phyloP scores from a whole-genome alignment of 495 filamentous ascomycete genomes.

The Hamigera avellanea region DNA sequence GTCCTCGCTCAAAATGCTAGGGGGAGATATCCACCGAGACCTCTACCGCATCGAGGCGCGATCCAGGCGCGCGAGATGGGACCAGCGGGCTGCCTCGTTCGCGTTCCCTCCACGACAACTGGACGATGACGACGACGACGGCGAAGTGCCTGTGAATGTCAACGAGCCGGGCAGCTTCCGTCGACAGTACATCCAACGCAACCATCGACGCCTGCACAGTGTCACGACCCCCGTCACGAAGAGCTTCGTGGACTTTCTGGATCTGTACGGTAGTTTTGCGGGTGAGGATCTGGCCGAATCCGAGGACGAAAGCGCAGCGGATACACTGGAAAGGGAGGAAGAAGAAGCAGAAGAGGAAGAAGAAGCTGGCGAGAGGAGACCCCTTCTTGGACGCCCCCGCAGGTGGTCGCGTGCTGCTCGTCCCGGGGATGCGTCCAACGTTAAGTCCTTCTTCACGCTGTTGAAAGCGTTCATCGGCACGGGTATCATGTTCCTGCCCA shows the following conservation, averaged over 20 bases:
- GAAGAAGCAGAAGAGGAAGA: conserved; percentile 27
- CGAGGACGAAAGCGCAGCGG: conserved; percentile 42
- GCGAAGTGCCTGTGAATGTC: conserved; percentile 15
- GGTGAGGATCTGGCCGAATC: conserved; percentile 59
- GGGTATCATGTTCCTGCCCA: conserved; percentile 80
- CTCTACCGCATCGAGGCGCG: conserved; percentile 52
- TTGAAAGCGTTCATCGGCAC: conserved; percentile 91
- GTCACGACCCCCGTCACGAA: conserved; percentile 39
- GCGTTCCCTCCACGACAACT: conserved; percentile 19
- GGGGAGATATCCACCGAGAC: conserved; percentile 57
- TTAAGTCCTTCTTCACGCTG: conserved; percentile 60
- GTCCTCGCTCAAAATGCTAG: conserved; percentile 51
- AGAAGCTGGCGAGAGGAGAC: conserved; percentile 24
- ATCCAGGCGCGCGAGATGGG: conserved; percentile 21
- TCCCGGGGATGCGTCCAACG: conserved; percentile 44
- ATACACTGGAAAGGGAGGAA: conserved; percentile 32
- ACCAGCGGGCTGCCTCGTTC: conserved; percentile 48
- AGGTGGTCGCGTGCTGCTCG: conserved; percentile 28
- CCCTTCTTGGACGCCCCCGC: conserved; percentile 39
- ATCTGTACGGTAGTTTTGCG: conserved; percentile 59
- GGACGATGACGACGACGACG: conserved; percentile 37
- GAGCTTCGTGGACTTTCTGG: conserved; percentile 53
- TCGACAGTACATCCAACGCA: conserved; percentile 43
- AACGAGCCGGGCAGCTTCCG: conserved; percentile 47
- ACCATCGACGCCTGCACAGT: conserved; percentile 29